Base-by-base conservation (phyloP, 1,284 basidiomycete genomes). In the Pyrrhoderma noxium region DNA sequence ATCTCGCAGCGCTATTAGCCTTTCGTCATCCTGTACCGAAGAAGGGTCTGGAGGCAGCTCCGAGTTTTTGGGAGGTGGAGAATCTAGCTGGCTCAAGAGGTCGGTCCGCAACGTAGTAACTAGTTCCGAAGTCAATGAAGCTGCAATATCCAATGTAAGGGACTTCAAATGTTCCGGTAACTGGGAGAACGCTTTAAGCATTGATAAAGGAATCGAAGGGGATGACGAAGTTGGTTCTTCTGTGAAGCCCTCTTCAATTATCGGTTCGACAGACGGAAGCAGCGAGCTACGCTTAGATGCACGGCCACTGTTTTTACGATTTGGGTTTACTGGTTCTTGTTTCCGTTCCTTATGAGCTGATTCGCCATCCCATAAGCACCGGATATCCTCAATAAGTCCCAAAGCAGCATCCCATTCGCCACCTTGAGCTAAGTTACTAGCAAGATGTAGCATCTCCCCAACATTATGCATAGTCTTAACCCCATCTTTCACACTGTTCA, bases 381-480 rank as follows among this genome's bases (percentile, higher is more conserved):
- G 76, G 42, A 96, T 68, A 52, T 83, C 80, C 52, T 89, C 85
- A 40, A 93, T 77, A 16, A 92, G 77, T 43, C 76, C 76, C 53
- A 96, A 67, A 5, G 91, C 90, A 44, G 89, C 84, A 9, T 79
- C 79, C 86, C 90, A 95, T 60, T 94, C 89, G 1, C 89, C 90
- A 22, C 82, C 82, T 43, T 76, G 75, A 14, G 90, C 88, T 45
- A 95, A 66, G 42, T 79, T 75, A 56, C 76, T 79, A 18, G 86
- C 82, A 22, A 89, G 73, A 2, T 76, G 75, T 0, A 82, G 74
- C 71, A 89, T 84, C 60, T 92, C 89, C 51, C 87, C 78, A 11
- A 92, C 78, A 16, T 79, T 80, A 13, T 75, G 75, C 3, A 96
- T 70, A 51, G 81, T 75, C 56, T 75, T 77, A 45, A 91, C 75